phyloP scores from a whole-genome alignment of 2,329 filamentous ascomycete genomes.

The Stagonosporopsis vannaccii region DNA sequence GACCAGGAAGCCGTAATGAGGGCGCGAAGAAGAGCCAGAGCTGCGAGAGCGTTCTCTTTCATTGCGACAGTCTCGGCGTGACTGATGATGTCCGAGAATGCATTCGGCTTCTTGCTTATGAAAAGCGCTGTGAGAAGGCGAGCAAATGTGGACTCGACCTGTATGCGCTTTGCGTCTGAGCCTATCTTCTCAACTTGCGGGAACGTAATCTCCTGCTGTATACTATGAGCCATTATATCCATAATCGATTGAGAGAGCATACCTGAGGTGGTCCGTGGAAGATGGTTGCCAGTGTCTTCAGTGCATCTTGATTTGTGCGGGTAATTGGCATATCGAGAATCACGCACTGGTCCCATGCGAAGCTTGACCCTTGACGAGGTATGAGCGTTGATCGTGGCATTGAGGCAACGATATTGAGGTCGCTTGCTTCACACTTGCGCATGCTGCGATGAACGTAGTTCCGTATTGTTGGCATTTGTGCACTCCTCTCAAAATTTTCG shows the following conservation, averaged over 20 bases:
- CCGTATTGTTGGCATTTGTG: conserved; percentile 55
- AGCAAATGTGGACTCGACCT: conserved; percentile 60
- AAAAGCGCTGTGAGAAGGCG: conserved; percentile 64
- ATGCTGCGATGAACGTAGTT: conserved; percentile 58
- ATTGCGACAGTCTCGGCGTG: conserved; percentile 66
- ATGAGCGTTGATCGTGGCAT: conserved; percentile 63
- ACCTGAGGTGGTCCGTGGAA: conserved; percentile 60
- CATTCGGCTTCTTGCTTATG: conserved; percentile 56
- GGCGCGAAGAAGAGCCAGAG: conserved; percentile 60
- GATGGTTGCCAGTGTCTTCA: conserved; percentile 63
- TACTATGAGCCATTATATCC: not conserved
- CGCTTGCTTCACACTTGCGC: conserved; percentile 62
- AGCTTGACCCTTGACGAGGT: conserved; percentile 51
- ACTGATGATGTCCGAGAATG: conserved; percentile 61
- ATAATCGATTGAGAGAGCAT: not conserved
- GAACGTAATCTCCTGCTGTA: conserved; percentile 45
- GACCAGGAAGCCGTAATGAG: conserved; percentile 64
- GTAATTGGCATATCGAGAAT: conserved; percentile 61
- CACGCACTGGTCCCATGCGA: conserved; percentile 46
- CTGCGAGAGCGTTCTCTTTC: conserved; percentile 63
- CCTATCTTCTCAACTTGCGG: conserved; percentile 41
- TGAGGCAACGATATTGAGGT: conserved; percentile 64
- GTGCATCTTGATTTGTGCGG: conserved; percentile 60
- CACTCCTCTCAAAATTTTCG: conserved; percentile 60
- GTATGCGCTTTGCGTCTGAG: conserved; percentile 40